These are phyloP conservation scores for Fusarium sp. DNA, from an alignment of 2,329 filamentous ascomycete genomes.

Conservation along the genomic window DNA sequence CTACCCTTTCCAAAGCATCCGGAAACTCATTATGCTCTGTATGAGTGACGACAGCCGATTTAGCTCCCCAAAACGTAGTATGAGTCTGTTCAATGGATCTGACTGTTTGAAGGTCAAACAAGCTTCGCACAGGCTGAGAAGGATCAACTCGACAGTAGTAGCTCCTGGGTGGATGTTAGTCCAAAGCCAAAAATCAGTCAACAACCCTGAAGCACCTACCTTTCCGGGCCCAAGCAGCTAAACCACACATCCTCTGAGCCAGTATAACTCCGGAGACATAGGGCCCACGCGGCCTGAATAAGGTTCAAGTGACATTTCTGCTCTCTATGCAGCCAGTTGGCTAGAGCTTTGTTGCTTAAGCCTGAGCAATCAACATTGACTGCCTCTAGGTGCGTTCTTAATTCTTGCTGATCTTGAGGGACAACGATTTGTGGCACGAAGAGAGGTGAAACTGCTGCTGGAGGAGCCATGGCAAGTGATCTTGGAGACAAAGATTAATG, in stretches of 20 bases:
- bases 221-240: neutral
- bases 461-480: neutral
- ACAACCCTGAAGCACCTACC: neutral
- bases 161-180: neutral
- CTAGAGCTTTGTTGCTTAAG: neutral
- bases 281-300: neutral
- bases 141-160: neutral
- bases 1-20: neutral
- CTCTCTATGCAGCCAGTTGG: neutral
- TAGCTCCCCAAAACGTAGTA: neutral
- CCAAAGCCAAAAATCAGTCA: too few relatives aligned
- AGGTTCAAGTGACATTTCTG: neutral
- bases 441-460: neutral
- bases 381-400: neutral
- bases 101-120: neutral
- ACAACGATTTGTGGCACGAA: neutral
- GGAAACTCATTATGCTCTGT: neutral
- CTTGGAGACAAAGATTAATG: neutral
- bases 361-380: neutral
- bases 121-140: neutral
- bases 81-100: neutral
- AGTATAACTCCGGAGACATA: constrained; percentile 7
- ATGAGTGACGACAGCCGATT: neutral
- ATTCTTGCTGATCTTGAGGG: neutral
- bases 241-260: constrained; percentile 10